Evolutionary conservation across 345 rosid species (phyloP), one percentile per base, ranked within the genome.

Genomic region (Pugionium cornutum): DNA sequence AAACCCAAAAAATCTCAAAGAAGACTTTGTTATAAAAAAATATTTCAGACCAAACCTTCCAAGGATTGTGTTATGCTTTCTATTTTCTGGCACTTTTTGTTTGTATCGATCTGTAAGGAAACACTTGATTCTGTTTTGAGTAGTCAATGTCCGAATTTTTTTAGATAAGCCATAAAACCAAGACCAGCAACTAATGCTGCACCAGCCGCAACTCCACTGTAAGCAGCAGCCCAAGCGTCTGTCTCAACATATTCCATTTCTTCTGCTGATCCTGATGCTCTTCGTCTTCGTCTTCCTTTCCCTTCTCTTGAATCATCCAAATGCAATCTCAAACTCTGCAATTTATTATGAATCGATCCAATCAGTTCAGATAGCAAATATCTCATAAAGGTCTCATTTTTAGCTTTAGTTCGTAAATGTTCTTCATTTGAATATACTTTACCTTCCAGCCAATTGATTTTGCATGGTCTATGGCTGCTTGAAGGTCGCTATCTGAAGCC

Each of bases 381-480:
- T 47, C 47, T 45, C 54, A 29, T 35, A 37, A 30, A 41, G 11
- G 11, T 42, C 9, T 34, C 53, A 34, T 52, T 48, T 43, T 32
- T 52, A 8, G 18, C 34, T 42, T 43, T 54, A 31, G 1, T 37
- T 69, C 58, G 30, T 58, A 4, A 28, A 18, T 28, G 11, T 43
- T 51, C 55, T 28, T 49, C 52, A 40, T 10, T 26, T 7, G 35
- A 28, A 2, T 45, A 11, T 45, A 18, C 7, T 29, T 72, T 81
- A 95, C 99, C 99, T 91, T 95, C 87, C 89, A 86, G 64, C 95
- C 95, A 66, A 80, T 83, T 73, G 77, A 86, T 73, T 81, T 89
- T 46, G 96, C 99, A 76, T 95, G 98, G 35, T 95, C 96, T 53
- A 95, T 88, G 8, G 99, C 99, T 27, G 88, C 86, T 40, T 64